Evolutionary conservation across 139 green algal genomes (phyloP).

Genomic region (Coelastrella sp.): DNA sequence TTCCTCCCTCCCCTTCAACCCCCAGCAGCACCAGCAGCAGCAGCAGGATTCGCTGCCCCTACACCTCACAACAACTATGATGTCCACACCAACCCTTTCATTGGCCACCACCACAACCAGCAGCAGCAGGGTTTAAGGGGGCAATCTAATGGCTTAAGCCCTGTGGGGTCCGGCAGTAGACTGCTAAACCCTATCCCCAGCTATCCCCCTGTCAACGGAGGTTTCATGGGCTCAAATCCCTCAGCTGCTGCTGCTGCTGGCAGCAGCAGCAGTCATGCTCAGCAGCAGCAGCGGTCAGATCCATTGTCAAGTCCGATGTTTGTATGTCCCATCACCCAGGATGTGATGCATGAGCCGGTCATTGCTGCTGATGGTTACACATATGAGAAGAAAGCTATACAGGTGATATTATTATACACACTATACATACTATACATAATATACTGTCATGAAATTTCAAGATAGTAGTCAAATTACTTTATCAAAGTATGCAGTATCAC

Average conservation of each 20-base stretch:
- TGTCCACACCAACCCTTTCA: not conserved
- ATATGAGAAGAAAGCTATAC: constrained; percentile 50
- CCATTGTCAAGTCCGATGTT: constrained; percentile 40
- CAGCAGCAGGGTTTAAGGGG: not conserved
- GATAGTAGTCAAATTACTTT: not conserved
- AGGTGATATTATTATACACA: not conserved
- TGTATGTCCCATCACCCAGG: constrained; percentile 59
- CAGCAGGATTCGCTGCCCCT: not conserved
- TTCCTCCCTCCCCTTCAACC: not conserved
- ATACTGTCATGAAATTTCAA: not conserved
- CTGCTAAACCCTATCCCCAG: not conserved
- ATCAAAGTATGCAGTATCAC: too few species aligned
- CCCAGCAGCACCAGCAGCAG: constrained; percentile 3
- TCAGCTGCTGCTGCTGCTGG: not conserved
- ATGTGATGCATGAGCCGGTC: constrained; percentile 59
- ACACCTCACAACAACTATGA: not conserved
- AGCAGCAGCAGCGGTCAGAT: constrained; percentile 10
- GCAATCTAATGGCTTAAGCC: not conserved
- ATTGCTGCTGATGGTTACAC: constrained; percentile 61
- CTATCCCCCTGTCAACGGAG: not conserved
- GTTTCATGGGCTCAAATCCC: not conserved
- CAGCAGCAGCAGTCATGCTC: not conserved
- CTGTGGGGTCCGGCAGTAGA: not conserved
- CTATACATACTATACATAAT: not conserved
- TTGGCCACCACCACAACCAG: not conserved